Base-by-base conservation (phyloP, 2,329 filamentous ascomycete genomes). In the Didymella arachidicola region DNA sequence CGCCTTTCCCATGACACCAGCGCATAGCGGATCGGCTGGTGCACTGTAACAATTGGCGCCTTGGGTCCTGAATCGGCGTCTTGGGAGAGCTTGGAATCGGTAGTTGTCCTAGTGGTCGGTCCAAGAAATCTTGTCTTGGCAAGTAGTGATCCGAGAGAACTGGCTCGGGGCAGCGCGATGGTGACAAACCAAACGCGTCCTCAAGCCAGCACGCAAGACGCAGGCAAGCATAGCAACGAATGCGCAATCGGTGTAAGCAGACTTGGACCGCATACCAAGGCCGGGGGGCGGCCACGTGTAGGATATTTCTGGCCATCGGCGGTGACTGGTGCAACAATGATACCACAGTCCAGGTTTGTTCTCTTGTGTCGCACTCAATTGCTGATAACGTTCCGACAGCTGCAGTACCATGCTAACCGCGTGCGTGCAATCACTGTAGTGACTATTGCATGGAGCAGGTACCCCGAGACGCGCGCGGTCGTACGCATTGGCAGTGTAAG, bases 141-240 rank as follows among this genome's bases (percentile, higher is more conserved):
- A 22, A 7, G 18, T 3, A 30, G 19, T 14, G 38, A 14, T 25
- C 22, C n/a, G 38, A 18, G 7, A 27, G 19, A 10, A 36, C 29
- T 52, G 55, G 44, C 50, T 56, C 60, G 53, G 57, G 34, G 53
- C 47, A 60, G 51, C 57, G 57, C 61, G 34, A 55, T 22, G 46
- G 53, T 53, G 62, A 53, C 43, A 44, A 61, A 58, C 54, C 59
- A 53, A 60, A 29, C 30, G n/a, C 32, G 34, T 14, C 27, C 26
- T n/a, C 26, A 25, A 41, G 32, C 16, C 10, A 41, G 34, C 26
- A 44, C n/a, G 18, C 29, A 53, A 43, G 11, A 29, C 6, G 38
- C 18, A 44, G 19, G 19, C 25, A 34, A 41, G 38, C 30, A 53
- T 43, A 38, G 27, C 10, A 32, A 27, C 19, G 36, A 2, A 19